Base-by-base conservation (phyloP, 2,329 filamentous ascomycete species). In the Diaporthe citrichinensis region DNA sequence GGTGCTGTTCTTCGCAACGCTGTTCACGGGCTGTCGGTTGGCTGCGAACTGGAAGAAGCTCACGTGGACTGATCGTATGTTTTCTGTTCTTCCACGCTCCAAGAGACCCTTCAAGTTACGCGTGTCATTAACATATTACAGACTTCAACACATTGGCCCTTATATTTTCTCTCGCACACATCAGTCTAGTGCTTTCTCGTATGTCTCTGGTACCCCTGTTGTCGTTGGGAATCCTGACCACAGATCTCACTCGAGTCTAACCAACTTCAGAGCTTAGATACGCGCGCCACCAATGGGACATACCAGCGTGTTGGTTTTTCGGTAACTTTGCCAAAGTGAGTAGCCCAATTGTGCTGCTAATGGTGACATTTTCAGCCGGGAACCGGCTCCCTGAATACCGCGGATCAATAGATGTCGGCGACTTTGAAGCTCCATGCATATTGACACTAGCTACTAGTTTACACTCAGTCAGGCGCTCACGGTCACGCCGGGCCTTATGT, bases 281-380 rank as follows among this genome's bases (percentile, higher is more conserved):
- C 28, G 58, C 53, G 7, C 77, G 77, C 17, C 78, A 78, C 49
- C 62, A 65, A 57, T 78, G 78, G 78, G 74, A 78, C 23, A 72
- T 76, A 34, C 77, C 76, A 8, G 73, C 58, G 2, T 78, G 78
- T 44, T 78, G 76, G 77, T 73, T 77, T 10, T 31, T 71, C 25
- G 76, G 72, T 23, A n/a, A 72, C 14, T 78, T 76, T 53, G 23
- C 49, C 17, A 72, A 78, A 58, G 76, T 76, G 55, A 51, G 69
- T 67, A 6, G 9, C 34, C 51, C 34, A 44, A 15, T 10, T 4
- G n/a, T n/a, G 12, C n/a, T 44, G 44, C 14, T n/a, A 57, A 20
- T n/a, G 6, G 12, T 46, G 69, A 58, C 17, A 10, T n/a, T 59
- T 17, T 53, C 10, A 41, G 28, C 36, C 39, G 7, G 17, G 25